A percentile compares a stretch with the other conserved stretches of the same genome.
Conservation (phyloP, 2,329 filamentous ascomycete genomes). For the Aspergillus japonicus region DNA sequence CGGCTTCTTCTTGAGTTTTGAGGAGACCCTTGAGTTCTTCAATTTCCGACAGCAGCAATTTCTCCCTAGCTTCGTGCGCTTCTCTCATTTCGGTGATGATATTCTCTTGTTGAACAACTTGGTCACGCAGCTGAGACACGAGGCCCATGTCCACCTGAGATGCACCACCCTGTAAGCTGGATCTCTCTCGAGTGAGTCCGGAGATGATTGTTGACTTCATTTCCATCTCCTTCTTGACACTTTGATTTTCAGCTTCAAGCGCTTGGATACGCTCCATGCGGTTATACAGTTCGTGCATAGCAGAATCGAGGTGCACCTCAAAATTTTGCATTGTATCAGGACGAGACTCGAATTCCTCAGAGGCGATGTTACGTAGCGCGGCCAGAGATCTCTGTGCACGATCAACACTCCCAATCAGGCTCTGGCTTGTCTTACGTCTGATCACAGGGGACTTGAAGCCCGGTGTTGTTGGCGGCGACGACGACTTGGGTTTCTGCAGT, state of each 20-base stretch:
- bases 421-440: constrained; percentile 89
- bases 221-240: constrained; percentile 93
- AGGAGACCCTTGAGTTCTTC: constrained; percentile 63
- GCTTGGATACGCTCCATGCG: constrained; percentile 88
- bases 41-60: constrained; percentile 70
- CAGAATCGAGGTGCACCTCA: constrained; percentile 84
- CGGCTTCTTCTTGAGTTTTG: constrained; percentile 36
- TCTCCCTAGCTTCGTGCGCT: constrained; percentile 69
- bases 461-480: constrained; percentile 52
- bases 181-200: constrained; percentile 86
- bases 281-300: constrained; percentile 86
- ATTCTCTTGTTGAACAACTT: constrained; percentile 81
- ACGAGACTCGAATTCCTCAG: constrained; percentile 77
- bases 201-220: constrained; percentile 94
- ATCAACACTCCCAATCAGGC: constrained; percentile 74
- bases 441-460: constrained; percentile 65
- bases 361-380: constrained; percentile 81
- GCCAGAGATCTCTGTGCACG: constrained; percentile 89
- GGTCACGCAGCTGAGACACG: constrained; percentile 80
- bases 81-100: constrained; percentile 74
- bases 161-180: constrained; percentile 70
- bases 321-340: constrained; percentile 89
- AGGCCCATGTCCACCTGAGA: constrained; percentile 89
- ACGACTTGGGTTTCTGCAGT: constrained; percentile 72
- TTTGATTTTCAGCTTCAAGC: constrained; percentile 78